These are phyloP conservation scores for Globisporangium viniferum DNA, from an alignment of 352 stramenopile genomes.

Conservation along the genomic window DNA sequence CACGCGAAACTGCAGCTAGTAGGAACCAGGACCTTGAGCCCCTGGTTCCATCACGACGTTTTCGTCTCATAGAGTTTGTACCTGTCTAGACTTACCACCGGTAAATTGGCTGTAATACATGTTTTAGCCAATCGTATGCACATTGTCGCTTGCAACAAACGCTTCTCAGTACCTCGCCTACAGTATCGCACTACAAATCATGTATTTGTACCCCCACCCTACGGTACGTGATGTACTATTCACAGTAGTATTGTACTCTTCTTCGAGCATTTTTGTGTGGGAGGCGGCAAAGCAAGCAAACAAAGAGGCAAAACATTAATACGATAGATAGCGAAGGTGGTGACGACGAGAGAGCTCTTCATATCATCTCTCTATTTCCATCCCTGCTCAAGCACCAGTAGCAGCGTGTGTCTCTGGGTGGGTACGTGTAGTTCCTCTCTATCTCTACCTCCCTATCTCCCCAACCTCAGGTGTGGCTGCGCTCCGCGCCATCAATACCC, in stretches of 20 bases:
- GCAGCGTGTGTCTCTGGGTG: background rate
- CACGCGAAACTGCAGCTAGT: too few species aligned
- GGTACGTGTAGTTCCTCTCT: background rate
- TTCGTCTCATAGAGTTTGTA: too few species aligned
- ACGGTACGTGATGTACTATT: background rate
- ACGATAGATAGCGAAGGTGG: background rate
- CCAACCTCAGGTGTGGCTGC: background rate
- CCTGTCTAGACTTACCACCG: too few species aligned
- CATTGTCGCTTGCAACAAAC: background rate
- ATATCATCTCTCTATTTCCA: background rate
- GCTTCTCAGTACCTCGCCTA: background rate
- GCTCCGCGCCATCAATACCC: background rate
- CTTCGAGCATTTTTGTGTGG: background rate
- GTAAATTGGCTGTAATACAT: too few species aligned
- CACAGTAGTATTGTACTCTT: background rate
- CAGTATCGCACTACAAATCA: background rate
- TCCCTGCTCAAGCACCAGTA: background rate
- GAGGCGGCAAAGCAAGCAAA: constrained; percentile 5
- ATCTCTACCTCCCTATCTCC: background rate
- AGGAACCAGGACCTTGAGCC: too few species aligned
- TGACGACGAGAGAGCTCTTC: background rate
- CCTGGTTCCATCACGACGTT: too few species aligned
- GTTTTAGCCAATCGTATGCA: background rate
- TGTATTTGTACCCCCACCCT: background rate
- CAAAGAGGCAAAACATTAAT: background rate